phyloP scores from a whole-genome alignment of 331 rosid genomes.

The Arachis monticola region DNA sequence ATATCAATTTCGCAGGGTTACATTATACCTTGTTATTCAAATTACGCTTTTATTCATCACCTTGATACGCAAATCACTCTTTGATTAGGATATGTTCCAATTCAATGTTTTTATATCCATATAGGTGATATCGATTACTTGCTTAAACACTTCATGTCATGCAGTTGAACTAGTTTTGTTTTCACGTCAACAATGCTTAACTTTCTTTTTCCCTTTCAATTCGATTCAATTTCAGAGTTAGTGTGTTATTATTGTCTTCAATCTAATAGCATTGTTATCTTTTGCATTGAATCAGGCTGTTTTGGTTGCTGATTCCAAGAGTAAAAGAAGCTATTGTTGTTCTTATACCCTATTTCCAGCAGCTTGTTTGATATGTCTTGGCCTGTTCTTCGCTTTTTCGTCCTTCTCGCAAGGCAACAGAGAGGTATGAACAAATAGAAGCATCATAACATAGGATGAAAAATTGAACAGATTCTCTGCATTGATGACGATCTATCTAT shows the following conservation, averaged over 20 bases:
- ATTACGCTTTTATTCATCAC: too few relatives aligned
- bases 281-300: conserved; percentile 48
- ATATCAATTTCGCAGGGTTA: background rate
- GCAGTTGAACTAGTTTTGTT: background rate
- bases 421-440: conserved; percentile 52
- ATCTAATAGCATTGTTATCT: background rate
- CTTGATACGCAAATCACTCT: too few relatives aligned
- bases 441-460: background rate
- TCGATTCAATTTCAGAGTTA: background rate
- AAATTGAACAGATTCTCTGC: background rate
- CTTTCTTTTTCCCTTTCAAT: background rate
- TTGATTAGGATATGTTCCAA: too few relatives aligned
- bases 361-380: conserved; percentile 52
- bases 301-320: conserved; percentile 43
- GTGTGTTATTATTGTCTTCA: background rate
- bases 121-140: background rate
- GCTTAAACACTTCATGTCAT: background rate
- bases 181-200: background rate
- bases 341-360: conserved; percentile 59
- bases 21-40: background rate
- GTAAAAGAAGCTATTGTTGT: conserved; percentile 52
- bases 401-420: conserved; percentile 46
- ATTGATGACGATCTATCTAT: too few relatives aligned
- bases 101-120: background rate
- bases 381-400: conserved; percentile 48